A percentile compares a stretch with the other conserved stretches of the same genome.
Conservation (phyloP, 176 grass and related monocot species). For the Oryza longistaminata region DNA sequence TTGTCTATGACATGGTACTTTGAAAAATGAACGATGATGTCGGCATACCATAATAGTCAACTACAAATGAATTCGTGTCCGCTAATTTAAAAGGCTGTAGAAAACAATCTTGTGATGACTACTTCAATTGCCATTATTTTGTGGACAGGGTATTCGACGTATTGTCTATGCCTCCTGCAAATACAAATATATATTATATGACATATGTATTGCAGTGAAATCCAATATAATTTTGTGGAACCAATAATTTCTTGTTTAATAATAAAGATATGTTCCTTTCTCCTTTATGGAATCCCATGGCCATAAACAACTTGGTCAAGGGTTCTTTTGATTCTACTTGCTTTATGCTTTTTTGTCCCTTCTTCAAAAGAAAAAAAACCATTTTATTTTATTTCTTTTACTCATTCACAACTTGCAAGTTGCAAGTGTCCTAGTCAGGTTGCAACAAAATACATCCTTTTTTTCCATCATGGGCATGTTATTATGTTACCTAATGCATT, state of each 20-base stretch:
- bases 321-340: background rate
- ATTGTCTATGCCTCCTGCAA: background rate
- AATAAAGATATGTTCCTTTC: background rate
- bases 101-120: background rate
- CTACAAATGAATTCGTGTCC: background rate
- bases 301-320: conserved; percentile 32
- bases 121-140: background rate
- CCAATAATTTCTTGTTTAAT: conserved; percentile 12
- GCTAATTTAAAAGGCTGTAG: background rate
- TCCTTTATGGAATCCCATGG: conserved; percentile 3
- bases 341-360: background rate
- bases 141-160: background rate
- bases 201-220: background rate
- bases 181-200: conserved; percentile 22
- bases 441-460: background rate
- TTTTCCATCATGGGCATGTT: background rate
- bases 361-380: background rate
- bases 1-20: background rate
- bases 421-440: conserved; percentile 9
- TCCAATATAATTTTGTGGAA: background rate
- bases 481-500: background rate
- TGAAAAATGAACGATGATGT: background rate
- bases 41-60: background rate
- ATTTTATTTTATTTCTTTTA: background rate
- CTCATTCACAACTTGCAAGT: conserved; percentile 6